Base-by-base conservation (phyloP, 1,139 yeast species). In the Scheffersomyces lignicola region DNA sequence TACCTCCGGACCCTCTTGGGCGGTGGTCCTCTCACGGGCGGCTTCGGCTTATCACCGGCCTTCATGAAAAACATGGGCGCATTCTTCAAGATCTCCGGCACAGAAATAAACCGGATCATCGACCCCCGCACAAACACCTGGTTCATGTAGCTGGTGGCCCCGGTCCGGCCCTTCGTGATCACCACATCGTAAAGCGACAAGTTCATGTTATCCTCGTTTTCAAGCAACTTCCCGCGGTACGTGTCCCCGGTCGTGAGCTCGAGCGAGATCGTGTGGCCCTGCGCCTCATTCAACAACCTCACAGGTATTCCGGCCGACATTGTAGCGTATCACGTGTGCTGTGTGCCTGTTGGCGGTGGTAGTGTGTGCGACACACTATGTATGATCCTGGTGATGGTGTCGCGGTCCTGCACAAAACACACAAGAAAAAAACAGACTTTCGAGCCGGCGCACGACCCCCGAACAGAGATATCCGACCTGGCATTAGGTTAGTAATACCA, bases 181-280 rank as follows among this genome's bases (percentile, higher is more conserved):
- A 86, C 79, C 32, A 86, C 95, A 54, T 92, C 96, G 47, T 79
- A 71, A 33, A 92, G 62, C 43, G 92, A 95, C 17, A 90, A 78
- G 56, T 92, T 92, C 98, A 92, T 92, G 56, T 84, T 90, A 54
- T 92, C 98, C 61, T 81, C 92, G 59, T 84, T 82, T 51, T 85
- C 95, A 9, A 84, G 60, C 29, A 92, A 71, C 55, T 84, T 88
- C 2, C 97, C 97, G 28, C 95, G 73, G 56, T 90, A 90, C 0
- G 85, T 78, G 48, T 85, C 92, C 1, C 97, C 97, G 1, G 92
- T 82, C 18, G 79, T 77, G 36, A 92, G 74, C 58, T 92, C 98
- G 18, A 90, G 62, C 1, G 95, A 80, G 20, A 92, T 81, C 13
- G 81, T 68, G 54, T 92, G 98, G 31, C 97, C 97, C 69, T 83